Evolutionary conservation across 139 green algal genomes (phyloP).

Genomic region (Picochlorum sp.): DNA sequence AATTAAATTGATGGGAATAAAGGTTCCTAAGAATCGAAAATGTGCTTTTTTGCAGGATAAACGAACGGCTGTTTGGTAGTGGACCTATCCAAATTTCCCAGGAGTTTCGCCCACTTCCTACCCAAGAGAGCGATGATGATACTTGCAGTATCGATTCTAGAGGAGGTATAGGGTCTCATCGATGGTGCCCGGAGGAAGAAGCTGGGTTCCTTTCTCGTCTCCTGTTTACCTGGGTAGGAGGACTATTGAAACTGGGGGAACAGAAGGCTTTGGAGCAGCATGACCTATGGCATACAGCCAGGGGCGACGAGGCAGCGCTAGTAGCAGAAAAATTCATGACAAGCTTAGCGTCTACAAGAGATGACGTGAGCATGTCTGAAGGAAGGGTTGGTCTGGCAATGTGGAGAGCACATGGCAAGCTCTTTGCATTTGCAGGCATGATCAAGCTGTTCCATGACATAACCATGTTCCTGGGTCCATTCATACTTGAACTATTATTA

Average conservation of each 20-base stretch:
- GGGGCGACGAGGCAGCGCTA: conserved; percentile 30
- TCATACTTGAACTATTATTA: conserved; percentile 63
- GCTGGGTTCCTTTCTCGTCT: conserved; percentile 39
- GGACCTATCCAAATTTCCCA: too few species aligned
- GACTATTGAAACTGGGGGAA: conserved; percentile 41
- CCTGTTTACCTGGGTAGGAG: conserved; percentile 51
- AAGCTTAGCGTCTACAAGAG: conserved; percentile 26
- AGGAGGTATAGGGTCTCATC: not conserved
- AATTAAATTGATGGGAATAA: too few species aligned
- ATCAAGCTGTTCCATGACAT: conserved; percentile 67
- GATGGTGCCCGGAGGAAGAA: conserved; percentile 54
- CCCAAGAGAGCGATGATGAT: too few species aligned
- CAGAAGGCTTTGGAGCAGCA: conserved; percentile 58
- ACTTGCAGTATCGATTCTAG: too few species aligned
- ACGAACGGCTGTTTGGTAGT: too few species aligned
- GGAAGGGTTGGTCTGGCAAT: conserved; percentile 24
- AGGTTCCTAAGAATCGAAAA: too few species aligned
- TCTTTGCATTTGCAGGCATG: conserved; percentile 29
- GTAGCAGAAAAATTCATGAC: conserved; percentile 36
- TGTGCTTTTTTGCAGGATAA: too few species aligned
- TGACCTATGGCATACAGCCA: conserved; percentile 67
- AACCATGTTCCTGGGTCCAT: conserved; percentile 66
- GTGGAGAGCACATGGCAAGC: conserved; percentile 17
- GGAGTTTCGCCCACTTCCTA: not conserved
- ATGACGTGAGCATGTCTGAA: conserved; percentile 1